Base-by-base conservation (phyloP, 2,329 filamentous ascomycete genomes). In the Sporothrix luriei region DNA sequence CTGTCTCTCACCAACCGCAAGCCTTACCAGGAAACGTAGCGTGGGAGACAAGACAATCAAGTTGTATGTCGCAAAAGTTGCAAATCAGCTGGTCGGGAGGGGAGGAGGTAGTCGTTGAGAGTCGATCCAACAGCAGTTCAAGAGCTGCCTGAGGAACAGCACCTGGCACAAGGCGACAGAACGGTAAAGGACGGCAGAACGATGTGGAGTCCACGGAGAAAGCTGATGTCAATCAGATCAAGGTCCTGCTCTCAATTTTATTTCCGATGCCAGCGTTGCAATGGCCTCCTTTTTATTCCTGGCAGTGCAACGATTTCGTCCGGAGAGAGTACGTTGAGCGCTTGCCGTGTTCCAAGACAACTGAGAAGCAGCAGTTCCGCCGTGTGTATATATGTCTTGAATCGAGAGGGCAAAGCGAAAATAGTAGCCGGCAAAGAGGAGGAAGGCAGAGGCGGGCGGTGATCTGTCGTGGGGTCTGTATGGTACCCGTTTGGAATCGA, bases 231-330 rank as follows among this genome's bases (percentile, higher is more conserved):
- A 54, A 66, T n/a, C 64, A n/a, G 9, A 52, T 46, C n/a, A 13
- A 16, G n/a, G 19, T 52, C 16, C 54, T 52, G 43, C 29, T 40
- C 64, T 66, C 64, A 52, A 52, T 66, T 19, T 66, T 66, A 62
- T 43, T 54, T 54, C 26, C 43, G 64, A 55, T 55, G n/a, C 51
- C 65, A 57, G 33, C 49, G 65, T 67, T 48, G 49, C 65, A 66
- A 40, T 46, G 49, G 29, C 29, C 51, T 55, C 33, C 65, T 67
- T 55, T 55, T 48, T 29, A 3, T 5, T 6, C 26, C 38, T 67
- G 14, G 24, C 38, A 46, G 55, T 43, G 24, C n/a, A n/a, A 24
- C 57, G 57, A 26, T 55, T 29, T 49, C 16, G 26, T 57, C n/a
- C 16, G 65, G 38, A 16, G 49, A 51, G 21, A n/a, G 26, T 24